Evolutionary conservation across 2,329 filamentous ascomycete genomes (phyloP).

Genomic region (Penicillium sp.): DNA sequence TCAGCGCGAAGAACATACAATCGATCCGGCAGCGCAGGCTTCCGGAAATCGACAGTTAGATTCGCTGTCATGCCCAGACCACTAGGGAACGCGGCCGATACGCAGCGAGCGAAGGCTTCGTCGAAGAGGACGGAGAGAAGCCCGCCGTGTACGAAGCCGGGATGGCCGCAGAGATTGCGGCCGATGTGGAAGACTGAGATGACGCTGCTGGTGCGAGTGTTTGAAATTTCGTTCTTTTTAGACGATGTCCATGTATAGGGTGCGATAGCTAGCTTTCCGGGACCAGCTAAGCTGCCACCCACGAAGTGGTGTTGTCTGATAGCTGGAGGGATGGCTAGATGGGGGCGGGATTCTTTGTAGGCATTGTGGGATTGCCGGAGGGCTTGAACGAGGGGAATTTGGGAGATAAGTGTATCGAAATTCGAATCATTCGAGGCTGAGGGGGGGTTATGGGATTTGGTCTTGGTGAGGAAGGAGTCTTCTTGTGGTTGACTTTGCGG

Average conservation of each 20-base stretch:
- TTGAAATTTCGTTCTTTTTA: neutral
- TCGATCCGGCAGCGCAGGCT: constrained; percentile 32
- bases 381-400: constrained; percentile 65
- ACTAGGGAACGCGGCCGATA: constrained; percentile 32
- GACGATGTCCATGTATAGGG: constrained; percentile 54
- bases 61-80: constrained; percentile 40
- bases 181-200: constrained; percentile 36
- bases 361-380: constrained; percentile 61
- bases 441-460: neutral
- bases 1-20: constrained; percentile 34
- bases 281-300: constrained; percentile 70
- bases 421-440: neutral
- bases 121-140: constrained; percentile 36
- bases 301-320: constrained; percentile 74
- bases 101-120: constrained; percentile 38
- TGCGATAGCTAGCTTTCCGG: constrained; percentile 71
- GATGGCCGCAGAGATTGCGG: constrained; percentile 34
- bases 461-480: constrained; percentile 8
- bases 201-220: constrained; percentile 13
- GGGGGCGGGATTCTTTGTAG: constrained; percentile 73
- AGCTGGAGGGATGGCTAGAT: constrained; percentile 72
- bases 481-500: constrained; percentile 14
- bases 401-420: constrained; percentile 27
- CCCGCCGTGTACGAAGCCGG: constrained; percentile 37
- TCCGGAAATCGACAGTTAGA: constrained; percentile 37